Evolutionary conservation across 495 filamentous ascomycete species (phyloP), one percentile per base, ranked within the genome.

Genomic region (Bombardia bombarda): DNA sequence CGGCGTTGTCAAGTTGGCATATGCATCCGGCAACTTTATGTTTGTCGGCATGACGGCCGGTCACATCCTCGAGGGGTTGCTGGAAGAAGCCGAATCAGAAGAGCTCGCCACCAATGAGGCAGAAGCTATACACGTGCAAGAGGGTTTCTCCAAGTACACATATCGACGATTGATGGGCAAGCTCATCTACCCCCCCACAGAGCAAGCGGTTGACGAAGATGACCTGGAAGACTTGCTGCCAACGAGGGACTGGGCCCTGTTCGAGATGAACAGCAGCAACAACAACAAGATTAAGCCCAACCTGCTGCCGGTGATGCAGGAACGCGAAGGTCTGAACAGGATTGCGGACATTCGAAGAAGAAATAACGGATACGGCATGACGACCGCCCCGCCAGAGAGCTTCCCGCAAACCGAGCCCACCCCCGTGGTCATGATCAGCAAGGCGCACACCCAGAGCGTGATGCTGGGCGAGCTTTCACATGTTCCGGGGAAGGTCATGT

Each of bases 1-100:
- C 1, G 50, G 50, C 4, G 13, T 53, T 5, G 38, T 53, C 16
- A 53, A 53, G 33, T 10, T 53, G 23, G 45, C 36, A 12, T 45
- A 23, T 18, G 31, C 16, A 10, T 25, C 42, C 4, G 45, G 50
- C 8, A 42, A 46, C 17, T 44, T 49, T 17, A 22, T 17, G 32
- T 20, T 53, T 4, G 41, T 46, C 10, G 50, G 45, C 8, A 53
- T 53, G 41, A 53, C 50, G 21, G 45, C 46, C 3, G 50, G 45
- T n/a, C 50, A 53, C 40, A 38, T 42, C 7, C 31, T 48, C 3
- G 45, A 45, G 19, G 42, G 38, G 0, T 21, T 53, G 21, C 31
- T 46, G 2, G 18, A 33, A 12, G 4, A 21, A 21, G 36, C 38
- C 16, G 12, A 22, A 8, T 35, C 25, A 2, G 25, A 25, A 22